These are phyloP conservation scores for Leccinum proliferum DNA, from an alignment of 1,284 basidiomycete genomes.

Conservation along the genomic window DNA sequence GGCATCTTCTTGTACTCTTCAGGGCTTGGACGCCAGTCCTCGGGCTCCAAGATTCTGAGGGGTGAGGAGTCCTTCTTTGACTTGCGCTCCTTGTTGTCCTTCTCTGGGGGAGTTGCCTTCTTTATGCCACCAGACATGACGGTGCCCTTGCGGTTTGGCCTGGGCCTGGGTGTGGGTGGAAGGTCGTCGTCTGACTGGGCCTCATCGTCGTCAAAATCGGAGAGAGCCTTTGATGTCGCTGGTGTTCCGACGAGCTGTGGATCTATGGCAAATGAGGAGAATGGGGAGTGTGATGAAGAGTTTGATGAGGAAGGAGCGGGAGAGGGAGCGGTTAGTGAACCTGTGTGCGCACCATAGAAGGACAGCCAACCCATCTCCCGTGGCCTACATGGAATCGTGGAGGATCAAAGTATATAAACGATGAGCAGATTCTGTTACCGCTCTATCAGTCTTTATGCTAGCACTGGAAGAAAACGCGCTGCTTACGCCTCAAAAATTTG, in stretches of 20 bases:
- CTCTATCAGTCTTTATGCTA: background rate
- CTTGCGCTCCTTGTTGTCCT: slow-evolving; percentile 30
- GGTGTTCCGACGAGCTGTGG: slow-evolving; percentile 48
- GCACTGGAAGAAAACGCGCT: background rate
- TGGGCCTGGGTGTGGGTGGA: slow-evolving; percentile 21
- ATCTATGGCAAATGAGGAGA: slow-evolving; percentile 40
- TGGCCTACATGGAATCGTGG: background rate
- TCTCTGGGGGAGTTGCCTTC: slow-evolving; percentile 37
- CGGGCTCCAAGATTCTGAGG: slow-evolving; percentile 37
- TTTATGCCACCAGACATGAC: slow-evolving; percentile 70
- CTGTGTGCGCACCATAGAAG: background rate
- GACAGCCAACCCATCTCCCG: background rate
- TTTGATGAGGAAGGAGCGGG: slow-evolving; percentile 18
- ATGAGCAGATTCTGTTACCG: background rate
- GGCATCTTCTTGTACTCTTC: slow-evolving; percentile 96
- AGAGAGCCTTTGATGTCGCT: slow-evolving; percentile 31
- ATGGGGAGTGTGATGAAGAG: slow-evolving; percentile 18
- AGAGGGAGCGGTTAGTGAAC: slow-evolving; percentile 13
- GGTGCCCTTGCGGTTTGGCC: slow-evolving; percentile 60
- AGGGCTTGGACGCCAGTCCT: slow-evolving; percentile 79
- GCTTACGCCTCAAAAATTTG: background rate
- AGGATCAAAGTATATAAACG: background rate
- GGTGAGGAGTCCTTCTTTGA: slow-evolving; percentile 6
- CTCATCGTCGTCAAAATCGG: slow-evolving; percentile 29
- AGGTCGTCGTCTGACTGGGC: slow-evolving; percentile 20